These are phyloP conservation scores for Cladosporium sp. DNA, from an alignment of 2,329 filamentous ascomycete genomes.

Conservation along the genomic window DNA sequence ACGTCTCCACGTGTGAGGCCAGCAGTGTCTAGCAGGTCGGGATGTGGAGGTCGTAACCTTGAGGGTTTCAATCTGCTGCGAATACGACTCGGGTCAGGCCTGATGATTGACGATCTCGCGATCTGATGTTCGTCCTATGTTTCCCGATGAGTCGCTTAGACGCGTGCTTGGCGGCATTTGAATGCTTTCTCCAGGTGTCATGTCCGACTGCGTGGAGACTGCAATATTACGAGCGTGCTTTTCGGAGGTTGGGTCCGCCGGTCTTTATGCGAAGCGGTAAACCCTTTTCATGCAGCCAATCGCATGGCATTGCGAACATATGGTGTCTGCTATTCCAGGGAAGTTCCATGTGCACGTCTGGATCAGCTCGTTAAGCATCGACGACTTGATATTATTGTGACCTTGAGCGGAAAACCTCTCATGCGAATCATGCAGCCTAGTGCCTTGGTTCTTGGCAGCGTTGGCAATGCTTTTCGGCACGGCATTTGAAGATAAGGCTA, in stretches of 20 bases:
- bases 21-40: neutral
- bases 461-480: constrained; percentile 6
- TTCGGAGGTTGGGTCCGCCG: neutral
- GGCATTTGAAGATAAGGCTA: constrained; percentile 2
- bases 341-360: neutral
- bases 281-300: neutral
- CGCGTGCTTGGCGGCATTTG: neutral
- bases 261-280: neutral
- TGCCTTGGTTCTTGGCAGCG: neutral
- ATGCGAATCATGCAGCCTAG: neutral
- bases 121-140: neutral
- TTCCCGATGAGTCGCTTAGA: constrained; percentile 3
- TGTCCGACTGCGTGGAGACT: neutral
- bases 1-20: neutral
- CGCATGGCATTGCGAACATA: neutral
- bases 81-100: neutral
- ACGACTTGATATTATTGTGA: no score
- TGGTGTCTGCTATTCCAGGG: neutral
- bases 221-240: neutral
- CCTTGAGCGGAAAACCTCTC: neutral
- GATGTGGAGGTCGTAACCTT: neutral
- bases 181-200: no score
- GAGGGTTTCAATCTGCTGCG: neutral
- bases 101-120: neutral
- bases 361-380: no score